Base-by-base conservation (phyloP, 768 basidiomycete genomes). In the Naganishia randhawae region DNA sequence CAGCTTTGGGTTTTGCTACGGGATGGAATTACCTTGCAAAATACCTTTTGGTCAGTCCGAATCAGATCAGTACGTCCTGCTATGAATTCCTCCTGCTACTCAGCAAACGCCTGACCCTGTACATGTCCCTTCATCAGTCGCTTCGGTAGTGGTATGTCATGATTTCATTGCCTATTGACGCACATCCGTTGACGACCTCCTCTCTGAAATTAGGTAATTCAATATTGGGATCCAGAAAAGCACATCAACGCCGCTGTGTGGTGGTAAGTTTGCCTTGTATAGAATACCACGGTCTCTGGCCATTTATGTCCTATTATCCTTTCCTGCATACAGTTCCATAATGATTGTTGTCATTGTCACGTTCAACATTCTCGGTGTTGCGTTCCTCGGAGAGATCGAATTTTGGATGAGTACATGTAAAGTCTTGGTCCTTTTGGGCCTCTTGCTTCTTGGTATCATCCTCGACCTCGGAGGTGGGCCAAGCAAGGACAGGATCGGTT, bases 21-120 rank as follows among this genome's bases (percentile, higher is more conserved):
- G 73, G 74, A 57, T 51, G 75, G 50, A 74, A 75, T 67, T 72
- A 73, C 67, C 55, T 73, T 35, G 71, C 71, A 66, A 75, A 82
- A 76, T 81, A 81, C 77, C 71, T 79, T 32, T 81, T 82, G 70
- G 76, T 80, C 55, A 72, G 78, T 33, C 80, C 81, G 13, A 80
- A 76, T 50, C 81, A 82, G 57, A 74, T 74, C 68, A 61, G 57
- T 61, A 29, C 10, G 57, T 42, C 16, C 13, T 52, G 29, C 1
- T 19, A 8, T 22, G 41, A 42, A 51, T 29, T 52, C 51, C 9
- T 10, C 27, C 51, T 33, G 51, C 29, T 19, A n/a, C 17, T 6
- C 25, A 8, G 27, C 51, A 52, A 33, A 32, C 45, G 45, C 19
- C 45, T 48, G 45, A 52, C 31, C 51, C 16, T 17, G 32, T 52